Evolutionary conservation across 345 rosid genomes (phyloP).

Genomic region (Populus deltoides): DNA sequence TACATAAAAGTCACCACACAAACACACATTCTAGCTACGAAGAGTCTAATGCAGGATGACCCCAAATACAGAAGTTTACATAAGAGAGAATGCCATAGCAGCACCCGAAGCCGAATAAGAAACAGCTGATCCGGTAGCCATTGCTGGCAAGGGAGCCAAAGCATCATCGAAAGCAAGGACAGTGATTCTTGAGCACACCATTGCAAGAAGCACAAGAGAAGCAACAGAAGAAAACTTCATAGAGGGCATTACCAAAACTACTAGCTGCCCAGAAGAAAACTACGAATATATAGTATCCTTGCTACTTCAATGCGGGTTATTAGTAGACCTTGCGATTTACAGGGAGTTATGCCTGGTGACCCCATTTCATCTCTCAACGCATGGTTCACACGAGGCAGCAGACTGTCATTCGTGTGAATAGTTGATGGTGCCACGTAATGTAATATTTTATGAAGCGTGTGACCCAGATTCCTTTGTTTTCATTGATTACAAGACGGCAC

Average conservation of each 20-base stretch:
- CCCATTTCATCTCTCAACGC: neutral
- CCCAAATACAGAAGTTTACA: neutral
- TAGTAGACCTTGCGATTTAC: no score
- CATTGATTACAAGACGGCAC: neutral
- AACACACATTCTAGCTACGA: neutral
- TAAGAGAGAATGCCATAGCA: neutral
- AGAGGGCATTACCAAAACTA: neutral
- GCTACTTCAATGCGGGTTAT: no score
- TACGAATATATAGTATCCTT: no score
- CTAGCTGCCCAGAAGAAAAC: no score
- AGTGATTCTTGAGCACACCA: neutral
- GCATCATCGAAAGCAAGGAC: neutral
- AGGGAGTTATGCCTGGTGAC: no score
- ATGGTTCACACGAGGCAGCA: neutral
- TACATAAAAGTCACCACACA: neutral
- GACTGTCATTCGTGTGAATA: neutral
- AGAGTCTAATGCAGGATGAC: neutral
- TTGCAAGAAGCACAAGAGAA: neutral
- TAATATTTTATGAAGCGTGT: neutral
- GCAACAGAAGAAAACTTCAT: neutral
- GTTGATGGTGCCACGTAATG: neutral
- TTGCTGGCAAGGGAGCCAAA: neutral
- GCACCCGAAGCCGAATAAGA: neutral
- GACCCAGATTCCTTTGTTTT: no score
- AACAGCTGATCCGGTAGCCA: conserved; percentile 6